Conservation (phyloP, 108 stramenopile genomes). For the Pseudonitzschia pungens region DNA sequence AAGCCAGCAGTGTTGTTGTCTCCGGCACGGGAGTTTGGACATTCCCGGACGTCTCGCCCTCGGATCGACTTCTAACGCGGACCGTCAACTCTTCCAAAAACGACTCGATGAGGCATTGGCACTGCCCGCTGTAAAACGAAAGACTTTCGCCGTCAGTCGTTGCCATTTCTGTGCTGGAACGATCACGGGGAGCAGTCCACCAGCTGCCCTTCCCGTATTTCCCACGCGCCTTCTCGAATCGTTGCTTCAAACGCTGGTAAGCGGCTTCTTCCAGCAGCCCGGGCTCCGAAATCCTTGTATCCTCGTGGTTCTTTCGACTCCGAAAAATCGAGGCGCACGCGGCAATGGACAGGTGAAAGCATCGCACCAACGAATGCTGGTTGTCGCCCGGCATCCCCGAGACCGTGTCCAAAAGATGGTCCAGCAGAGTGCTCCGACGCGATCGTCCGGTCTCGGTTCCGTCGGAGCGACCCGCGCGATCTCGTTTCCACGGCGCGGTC, state of each 20-base stretch:
- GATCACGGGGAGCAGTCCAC: background rate
- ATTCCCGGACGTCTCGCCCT: too few species aligned
- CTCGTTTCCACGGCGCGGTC: background rate
- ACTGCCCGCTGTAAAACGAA: background rate
- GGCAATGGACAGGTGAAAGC: background rate
- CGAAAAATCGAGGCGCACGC: slow-evolving; percentile 46
- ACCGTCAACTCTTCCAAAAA: background rate
- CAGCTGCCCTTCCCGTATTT: background rate
- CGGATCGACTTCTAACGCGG: too few species aligned
- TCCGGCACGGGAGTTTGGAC: background rate
- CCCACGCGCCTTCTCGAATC: background rate
- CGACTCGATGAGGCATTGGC: background rate
- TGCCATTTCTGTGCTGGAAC: too few species aligned
- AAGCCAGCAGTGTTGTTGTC: background rate
- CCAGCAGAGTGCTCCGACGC: background rate
- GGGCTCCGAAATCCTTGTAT: slow-evolving; percentile 67
- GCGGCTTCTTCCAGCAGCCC: slow-evolving; percentile 47
- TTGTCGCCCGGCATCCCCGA: background rate
- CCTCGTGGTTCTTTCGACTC: slow-evolving; percentile 27
- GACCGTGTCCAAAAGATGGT: background rate
- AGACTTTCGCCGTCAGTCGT: background rate
- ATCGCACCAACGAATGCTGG: background rate
- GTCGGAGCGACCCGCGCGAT: too few species aligned
- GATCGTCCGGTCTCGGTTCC: too few species aligned
- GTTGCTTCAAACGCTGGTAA: slow-evolving; percentile 16